Conservation (phyloP, 2,329 filamentous ascomycete genomes). For the Xylariaceae sp. region DNA sequence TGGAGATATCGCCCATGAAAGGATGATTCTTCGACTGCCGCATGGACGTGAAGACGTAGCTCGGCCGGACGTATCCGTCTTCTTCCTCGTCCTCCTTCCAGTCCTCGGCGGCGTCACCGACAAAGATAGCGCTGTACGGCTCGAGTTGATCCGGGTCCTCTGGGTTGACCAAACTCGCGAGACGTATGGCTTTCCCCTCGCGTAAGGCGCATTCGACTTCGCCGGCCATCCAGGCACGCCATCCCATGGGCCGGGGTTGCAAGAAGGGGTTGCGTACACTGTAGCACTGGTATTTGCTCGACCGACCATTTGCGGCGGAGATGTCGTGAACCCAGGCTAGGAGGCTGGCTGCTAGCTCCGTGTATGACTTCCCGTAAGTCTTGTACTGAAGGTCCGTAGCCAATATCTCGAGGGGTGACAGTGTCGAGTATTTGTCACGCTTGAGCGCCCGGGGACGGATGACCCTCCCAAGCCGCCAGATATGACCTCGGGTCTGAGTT, state of each 20-base stretch:
- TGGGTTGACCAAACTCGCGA: conserved; percentile 24
- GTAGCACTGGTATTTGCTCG: conserved; percentile 11
- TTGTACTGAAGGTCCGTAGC: conserved; percentile 25
- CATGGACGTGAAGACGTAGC: conserved; percentile 26
- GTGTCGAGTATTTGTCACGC: conserved; percentile 20
- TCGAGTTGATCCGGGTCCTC: background rate
- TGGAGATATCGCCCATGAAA: conserved; percentile 16
- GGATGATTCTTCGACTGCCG: conserved; percentile 10
- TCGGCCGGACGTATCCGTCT: conserved; percentile 7
- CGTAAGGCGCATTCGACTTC: conserved; percentile 24
- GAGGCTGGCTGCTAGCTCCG: conserved; percentile 22
- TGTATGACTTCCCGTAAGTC: conserved; percentile 19
- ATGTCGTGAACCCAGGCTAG: conserved; percentile 12
- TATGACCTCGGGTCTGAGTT: conserved; percentile 22
- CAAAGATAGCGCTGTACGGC: conserved; percentile 26
- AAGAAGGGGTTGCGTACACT: conserved; percentile 4
- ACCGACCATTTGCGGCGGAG: conserved; percentile 1
- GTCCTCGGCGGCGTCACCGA: conserved; percentile 21
- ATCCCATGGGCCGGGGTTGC: conserved; percentile 16
- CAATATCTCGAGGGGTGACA: conserved; percentile 21
- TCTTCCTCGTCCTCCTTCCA: conserved; percentile 13
- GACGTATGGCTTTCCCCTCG: conserved; percentile 26
- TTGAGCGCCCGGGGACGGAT: conserved; percentile 25
- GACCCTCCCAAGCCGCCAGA: conserved; percentile 27
- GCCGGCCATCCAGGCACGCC: conserved; percentile 26